These are phyloP conservation scores for Rhodotorula taiwanensis DNA, from an alignment of 768 basidiomycete genomes.

Conservation along the genomic window DNA sequence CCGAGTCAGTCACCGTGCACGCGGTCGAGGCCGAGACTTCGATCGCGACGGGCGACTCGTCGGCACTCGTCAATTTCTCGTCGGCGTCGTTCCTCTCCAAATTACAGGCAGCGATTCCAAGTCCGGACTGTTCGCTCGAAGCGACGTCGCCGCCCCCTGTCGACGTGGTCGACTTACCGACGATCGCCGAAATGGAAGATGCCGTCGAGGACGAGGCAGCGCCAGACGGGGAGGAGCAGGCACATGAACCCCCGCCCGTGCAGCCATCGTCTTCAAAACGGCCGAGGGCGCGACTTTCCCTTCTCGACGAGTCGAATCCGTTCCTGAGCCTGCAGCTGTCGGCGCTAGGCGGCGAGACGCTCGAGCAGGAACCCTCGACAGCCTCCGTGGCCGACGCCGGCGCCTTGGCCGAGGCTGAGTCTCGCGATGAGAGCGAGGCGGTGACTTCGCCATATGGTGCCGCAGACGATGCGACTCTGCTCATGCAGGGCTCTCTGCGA, in stretches of 20 bases:
- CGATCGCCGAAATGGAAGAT: not conserved
- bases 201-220: not conserved
- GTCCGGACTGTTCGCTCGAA: slow-evolving; percentile 24
- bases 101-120: slow-evolving; percentile 17
- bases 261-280: not conserved
- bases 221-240: not conserved
- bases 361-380: not conserved
- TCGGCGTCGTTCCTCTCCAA: slow-evolving; percentile 22
- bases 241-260: not conserved
- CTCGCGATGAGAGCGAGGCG: not conserved
- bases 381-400: not conserved
- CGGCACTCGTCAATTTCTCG: not conserved
- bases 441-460: not conserved
- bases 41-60: slow-evolving; percentile 1
- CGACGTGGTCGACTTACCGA: not conserved
- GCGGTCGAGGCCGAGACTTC: not conserved
- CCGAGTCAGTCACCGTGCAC: no score
- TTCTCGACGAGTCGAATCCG: slow-evolving; percentile 29
- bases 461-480: not conserved
- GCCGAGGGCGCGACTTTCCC: not conserved
- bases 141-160: not conserved
- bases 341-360: not conserved
- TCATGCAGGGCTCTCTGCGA: not conserved
- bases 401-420: no score
- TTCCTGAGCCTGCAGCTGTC: not conserved